Base-by-base conservation (phyloP, 257 asterid genomes). In the Fraxinus cuspidata region DNA sequence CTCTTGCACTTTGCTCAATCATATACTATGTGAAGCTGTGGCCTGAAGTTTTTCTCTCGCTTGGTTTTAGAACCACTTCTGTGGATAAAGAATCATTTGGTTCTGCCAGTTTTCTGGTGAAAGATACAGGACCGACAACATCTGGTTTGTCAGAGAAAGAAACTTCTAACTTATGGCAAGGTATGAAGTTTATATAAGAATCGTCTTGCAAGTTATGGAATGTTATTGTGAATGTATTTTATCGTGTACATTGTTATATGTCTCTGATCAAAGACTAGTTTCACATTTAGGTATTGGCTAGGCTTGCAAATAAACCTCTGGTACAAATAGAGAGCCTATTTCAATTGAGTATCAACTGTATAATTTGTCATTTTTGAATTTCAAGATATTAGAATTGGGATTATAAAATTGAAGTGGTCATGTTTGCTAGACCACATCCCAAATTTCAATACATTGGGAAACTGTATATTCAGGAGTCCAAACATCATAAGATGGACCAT, bases 11-110 rank as follows among this genome's bases (percentile, higher is more conserved):
- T 80, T 88, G 84, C 87, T 88, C 99, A 70, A 85, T 91, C 60
- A 37, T 85, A 79, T 82, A 90, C 84, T 91, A 86, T 71, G 90
- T 85, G 88, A 90, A 91, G 89, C 80, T 73, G 56, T 89, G 91
- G 92, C 97, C 98, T 35, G 79, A 82, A 75, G 90, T 84, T 79
- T 94, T 93, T 82, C 80, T 90, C 70, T 87, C 94, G 9, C 90
- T 93, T 83, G 99, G 97, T 76, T 89, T 93, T 68, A 83, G 81
- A 87, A 75, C 72, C 60, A 75, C 89, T 71, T 75, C 79, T 29
- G 21, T 65, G 63, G 79, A 84, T 72, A 77, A 89, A 65, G 80
- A 78, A 47, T 65, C 71, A 75, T 72, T 75, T 51, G 83, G 67
- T 77, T 80, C 96, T 31, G 42, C 84, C 25, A 73, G 75, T 49